Conservation (phyloP, 2,329 filamentous ascomycete species). For the Botrytis squamosa region DNA sequence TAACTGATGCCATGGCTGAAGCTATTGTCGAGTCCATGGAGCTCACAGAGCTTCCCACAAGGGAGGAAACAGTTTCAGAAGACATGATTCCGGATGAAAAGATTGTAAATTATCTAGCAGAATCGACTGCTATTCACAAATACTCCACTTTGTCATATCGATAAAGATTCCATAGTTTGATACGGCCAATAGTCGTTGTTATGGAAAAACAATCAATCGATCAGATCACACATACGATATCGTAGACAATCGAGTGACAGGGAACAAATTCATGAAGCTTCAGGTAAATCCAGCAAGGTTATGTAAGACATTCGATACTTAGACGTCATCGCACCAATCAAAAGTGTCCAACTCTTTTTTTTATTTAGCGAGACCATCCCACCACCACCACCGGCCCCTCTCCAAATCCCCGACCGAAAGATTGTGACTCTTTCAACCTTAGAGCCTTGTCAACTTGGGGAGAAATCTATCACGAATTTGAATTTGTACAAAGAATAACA, state of each 20-base stretch:
- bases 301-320: background rate
- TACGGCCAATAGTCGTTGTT: slow-evolving; percentile 5
- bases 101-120: slow-evolving; percentile 15
- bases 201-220: background rate
- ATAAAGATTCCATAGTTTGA: slow-evolving; percentile 4
- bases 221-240: background rate
- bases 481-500: slow-evolving; percentile 15
- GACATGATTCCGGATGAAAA: background rate
- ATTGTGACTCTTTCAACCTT: slow-evolving; percentile 21
- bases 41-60: slow-evolving; percentile 28
- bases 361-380: slow-evolving; percentile 21
- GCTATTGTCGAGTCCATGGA: slow-evolving; percentile 30
- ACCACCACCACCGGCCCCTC: slow-evolving; percentile 21
- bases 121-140: background rate
- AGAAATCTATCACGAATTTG: slow-evolving; percentile 19
- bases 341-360: slow-evolving; percentile 15
- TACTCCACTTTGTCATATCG: background rate
- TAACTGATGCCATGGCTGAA: slow-evolving; percentile 27
- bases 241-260: background rate
- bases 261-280: slow-evolving; percentile 11
- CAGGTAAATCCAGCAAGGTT: background rate
- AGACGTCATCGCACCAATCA: slow-evolving; percentile 17
- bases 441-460: background rate
- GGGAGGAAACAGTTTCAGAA: slow-evolving; percentile 29
- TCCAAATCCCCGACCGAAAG: slow-evolving; percentile 7